These are phyloP conservation scores for Knufia petricola DNA, from an alignment of 2,329 filamentous ascomycete genomes.

Conservation along the genomic window DNA sequence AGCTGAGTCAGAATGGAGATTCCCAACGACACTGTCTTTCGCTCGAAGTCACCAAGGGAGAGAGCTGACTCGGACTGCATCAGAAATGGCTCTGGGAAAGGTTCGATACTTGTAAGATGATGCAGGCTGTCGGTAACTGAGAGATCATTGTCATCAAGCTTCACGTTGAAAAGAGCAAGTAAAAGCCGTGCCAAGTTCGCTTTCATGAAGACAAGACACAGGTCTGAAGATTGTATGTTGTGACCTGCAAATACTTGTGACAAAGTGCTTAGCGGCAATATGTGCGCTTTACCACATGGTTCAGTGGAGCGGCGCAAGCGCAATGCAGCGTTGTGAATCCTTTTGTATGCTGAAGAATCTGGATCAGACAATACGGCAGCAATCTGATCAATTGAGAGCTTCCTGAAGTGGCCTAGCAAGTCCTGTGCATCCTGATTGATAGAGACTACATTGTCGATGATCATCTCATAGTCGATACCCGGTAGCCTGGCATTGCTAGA, in stretches of 20 bases:
- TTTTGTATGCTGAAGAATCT: constrained; percentile 16
- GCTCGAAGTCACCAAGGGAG: constrained; percentile 28
- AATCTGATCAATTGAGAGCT: constrained; percentile 1
- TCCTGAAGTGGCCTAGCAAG: constrained; percentile 11
- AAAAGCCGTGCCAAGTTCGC: constrained; percentile 38
- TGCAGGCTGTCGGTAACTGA: not conserved
- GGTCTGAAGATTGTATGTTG: not conserved
- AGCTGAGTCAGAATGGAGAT: constrained; percentile 48
- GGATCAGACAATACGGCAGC: not conserved
- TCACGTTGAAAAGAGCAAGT: constrained; percentile 23
- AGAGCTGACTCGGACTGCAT: not conserved
- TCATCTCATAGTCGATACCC: constrained; percentile 13
- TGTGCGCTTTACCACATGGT: constrained; percentile 22
- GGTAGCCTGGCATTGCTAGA: not conserved
- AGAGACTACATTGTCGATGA: constrained; percentile 15
- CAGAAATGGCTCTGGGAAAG: constrained; percentile 12
- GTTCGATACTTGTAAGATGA: constrained; percentile 7
- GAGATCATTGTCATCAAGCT: not conserved
- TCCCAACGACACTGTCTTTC: constrained; percentile 38
- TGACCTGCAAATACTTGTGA: not conserved
- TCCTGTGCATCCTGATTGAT: constrained; percentile 13
- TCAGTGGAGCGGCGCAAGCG: constrained; percentile 24
- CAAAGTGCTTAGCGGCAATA: not conserved
- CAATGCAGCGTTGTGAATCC: constrained; percentile 21
- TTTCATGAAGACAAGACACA: not conserved